Percentiles rank a stretch among this genome's conserved stretches.
These are phyloP conservation scores for Chlamydomonas sphaeroides DNA, from an alignment of 139 green algal genomes.

Conservation along the genomic window DNA sequence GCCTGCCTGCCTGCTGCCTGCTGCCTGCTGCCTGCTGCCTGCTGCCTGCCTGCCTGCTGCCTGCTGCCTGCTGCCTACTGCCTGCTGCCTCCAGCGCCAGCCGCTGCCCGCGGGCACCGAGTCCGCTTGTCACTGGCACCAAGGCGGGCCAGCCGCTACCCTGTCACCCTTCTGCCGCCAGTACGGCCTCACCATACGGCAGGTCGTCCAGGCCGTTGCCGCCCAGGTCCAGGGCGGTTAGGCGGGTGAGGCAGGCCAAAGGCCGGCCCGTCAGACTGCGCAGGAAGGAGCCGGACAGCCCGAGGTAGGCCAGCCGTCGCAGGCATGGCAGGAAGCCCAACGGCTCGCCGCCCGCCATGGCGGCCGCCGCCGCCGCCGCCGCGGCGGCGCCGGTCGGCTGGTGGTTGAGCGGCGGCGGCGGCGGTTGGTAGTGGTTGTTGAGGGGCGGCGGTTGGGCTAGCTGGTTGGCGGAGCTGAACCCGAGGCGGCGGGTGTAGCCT, in stretches of 20 bases:
- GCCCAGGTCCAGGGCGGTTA: conserved; percentile 2
- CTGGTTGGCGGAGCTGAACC: neutral
- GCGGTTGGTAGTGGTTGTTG: neutral
- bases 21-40: no score
- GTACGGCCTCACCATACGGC: conserved; percentile 9
- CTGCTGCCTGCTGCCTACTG: no score
- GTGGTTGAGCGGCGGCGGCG: neutral
- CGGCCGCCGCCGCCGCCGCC: neutral
- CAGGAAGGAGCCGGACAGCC: conserved; percentile 3
- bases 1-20: no score
- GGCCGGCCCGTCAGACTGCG: conserved; percentile 13
- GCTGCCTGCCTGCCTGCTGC: no score
- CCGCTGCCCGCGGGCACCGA: no score
- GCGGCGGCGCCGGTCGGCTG: neutral
- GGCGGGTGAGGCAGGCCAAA: neutral
- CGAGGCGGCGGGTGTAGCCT: neutral
- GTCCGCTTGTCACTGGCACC: no score
- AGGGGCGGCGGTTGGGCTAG: conserved; percentile 17
- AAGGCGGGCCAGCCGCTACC: no score
- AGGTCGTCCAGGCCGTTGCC: conserved; percentile 27
- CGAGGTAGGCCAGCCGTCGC: neutral
- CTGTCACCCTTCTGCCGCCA: no score
- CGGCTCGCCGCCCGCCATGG: neutral
- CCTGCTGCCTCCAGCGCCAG: no score
- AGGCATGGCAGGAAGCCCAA: conserved; percentile 18